Percentiles rank a stretch among this genome's conserved stretches.
Evolutionary conservation across 208 protist species (phyloP).

Genomic region (Acanthamoeba triangularis): DNA sequence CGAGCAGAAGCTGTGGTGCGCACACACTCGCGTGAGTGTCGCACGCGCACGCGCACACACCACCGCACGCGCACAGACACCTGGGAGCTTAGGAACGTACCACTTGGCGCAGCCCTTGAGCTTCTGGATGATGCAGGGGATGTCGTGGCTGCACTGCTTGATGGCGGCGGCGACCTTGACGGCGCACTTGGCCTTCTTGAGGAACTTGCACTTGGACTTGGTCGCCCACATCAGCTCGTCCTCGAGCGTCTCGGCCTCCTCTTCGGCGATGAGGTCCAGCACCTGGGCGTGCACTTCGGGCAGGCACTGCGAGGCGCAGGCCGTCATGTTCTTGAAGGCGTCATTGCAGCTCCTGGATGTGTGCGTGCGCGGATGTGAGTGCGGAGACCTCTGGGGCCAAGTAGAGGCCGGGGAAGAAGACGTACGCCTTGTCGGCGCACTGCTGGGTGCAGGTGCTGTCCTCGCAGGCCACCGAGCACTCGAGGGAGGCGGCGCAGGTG

Average conservation of each 20-base stretch:
- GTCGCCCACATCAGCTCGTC: no score
- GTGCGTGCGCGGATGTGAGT: background rate
- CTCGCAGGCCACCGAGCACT: background rate
- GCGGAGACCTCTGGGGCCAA: no score
- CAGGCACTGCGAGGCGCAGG: background rate
- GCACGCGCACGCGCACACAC: background rate
- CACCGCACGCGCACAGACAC: background rate
- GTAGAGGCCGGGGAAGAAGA: no score
- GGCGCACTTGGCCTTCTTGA: conserved; percentile 31
- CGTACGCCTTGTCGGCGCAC: background rate
- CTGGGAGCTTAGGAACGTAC: background rate
- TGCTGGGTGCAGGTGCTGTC: background rate
- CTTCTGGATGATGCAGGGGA: conserved; percentile 16
- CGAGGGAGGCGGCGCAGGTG: background rate
- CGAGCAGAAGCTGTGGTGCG: background rate
- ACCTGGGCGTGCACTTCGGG: background rate
- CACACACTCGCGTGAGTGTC: background rate
- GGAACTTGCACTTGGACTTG: conserved; percentile 8
- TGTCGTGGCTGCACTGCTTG: background rate
- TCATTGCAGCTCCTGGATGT: background rate
- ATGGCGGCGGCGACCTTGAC: background rate
- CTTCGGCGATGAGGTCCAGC: background rate
- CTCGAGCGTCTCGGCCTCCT: background rate
- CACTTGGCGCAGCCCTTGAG: conserved; percentile 12
- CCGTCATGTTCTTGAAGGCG: background rate